Conservation (phyloP, 768 basidiomycete genomes). For the Hydnum rufescens region DNA sequence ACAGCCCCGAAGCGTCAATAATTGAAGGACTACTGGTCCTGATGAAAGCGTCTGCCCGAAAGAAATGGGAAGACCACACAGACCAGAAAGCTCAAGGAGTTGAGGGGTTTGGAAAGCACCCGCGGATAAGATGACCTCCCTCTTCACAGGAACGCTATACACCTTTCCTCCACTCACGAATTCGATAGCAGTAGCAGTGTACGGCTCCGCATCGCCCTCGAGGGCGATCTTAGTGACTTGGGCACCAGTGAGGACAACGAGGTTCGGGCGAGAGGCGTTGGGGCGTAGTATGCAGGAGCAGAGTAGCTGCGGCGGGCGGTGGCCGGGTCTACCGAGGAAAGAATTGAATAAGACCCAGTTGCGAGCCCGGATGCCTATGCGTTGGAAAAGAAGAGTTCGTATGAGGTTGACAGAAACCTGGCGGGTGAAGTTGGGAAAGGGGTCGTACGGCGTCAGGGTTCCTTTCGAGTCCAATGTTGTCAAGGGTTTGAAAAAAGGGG, state of each 20-base stretch:
- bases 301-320: slow-evolving; percentile 2
- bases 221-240: slow-evolving; percentile 23
- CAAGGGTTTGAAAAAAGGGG: slow-evolving; percentile 8
- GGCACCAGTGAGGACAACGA: slow-evolving; percentile 24
- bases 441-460: slow-evolving; percentile 8
- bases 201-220: slow-evolving; percentile 14
- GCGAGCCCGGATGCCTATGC: not conserved
- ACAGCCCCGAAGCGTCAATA: not conserved
- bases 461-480: slow-evolving; percentile 6
- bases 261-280: slow-evolving; percentile 17
- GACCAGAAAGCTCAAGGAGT: not conserved
- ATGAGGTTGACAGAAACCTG: not conserved
- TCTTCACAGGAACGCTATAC: slow-evolving; percentile 19
- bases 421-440: not conserved
- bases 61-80: not conserved
- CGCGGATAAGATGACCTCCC: slow-evolving; percentile 24
- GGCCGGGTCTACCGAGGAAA: slow-evolving; percentile 7
- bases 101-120: slow-evolving; percentile 14
- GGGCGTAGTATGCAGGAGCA: slow-evolving; percentile 8
- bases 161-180: slow-evolving; percentile 15
- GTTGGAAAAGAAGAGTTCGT: not conserved
- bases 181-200: slow-evolving; percentile 21
- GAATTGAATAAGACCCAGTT: slow-evolving; percentile 7
- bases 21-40: slow-evolving; percentile 17
- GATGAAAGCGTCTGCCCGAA: slow-evolving; percentile 2